These are phyloP conservation scores for Neurospora discreta DNA, from an alignment of 495 filamentous ascomycete genomes.

Conservation along the genomic window DNA sequence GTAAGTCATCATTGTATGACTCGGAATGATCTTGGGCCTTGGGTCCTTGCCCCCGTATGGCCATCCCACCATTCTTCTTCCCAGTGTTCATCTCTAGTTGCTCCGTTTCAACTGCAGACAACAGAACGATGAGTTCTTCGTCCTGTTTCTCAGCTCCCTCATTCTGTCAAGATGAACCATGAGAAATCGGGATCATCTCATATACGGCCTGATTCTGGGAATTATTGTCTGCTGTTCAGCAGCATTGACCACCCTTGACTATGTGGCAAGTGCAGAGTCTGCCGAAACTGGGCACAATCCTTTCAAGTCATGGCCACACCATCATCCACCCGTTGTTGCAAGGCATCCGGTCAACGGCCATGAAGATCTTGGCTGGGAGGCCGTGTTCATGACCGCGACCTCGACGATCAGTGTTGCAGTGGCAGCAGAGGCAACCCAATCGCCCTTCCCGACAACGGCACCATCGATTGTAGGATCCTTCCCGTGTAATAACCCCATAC, in stretches of 20 bases:
- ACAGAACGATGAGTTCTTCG: not conserved
- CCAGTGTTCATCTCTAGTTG: not conserved
- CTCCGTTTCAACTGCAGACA: not conserved
- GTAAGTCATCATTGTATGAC: not conserved
- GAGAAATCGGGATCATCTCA: not conserved
- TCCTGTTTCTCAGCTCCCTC: not conserved
- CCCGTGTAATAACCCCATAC: not conserved
- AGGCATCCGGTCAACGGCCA: not conserved
- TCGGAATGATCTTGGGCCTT: not conserved
- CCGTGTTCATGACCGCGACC: not conserved
- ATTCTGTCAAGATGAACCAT: not conserved
- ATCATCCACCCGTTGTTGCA: not conserved
- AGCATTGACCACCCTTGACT: not conserved
- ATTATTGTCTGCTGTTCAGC: not conserved
- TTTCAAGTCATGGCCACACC: not conserved
- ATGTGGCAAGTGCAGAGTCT: not conserved
- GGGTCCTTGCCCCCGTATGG: not conserved
- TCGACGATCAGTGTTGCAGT: not conserved
- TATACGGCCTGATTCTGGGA: not conserved
- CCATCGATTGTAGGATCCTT: not conserved
- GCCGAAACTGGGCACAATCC: not conserved
- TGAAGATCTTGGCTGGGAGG: not conserved
- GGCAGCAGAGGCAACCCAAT: not conserved
- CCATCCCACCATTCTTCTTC: not conserved
- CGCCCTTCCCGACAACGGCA: constrained; percentile 1